Evolutionary conservation across 2,329 filamentous ascomycete genomes (phyloP), one percentile per base, ranked within the genome.

Genomic region (Dactylella cylindrospora): DNA sequence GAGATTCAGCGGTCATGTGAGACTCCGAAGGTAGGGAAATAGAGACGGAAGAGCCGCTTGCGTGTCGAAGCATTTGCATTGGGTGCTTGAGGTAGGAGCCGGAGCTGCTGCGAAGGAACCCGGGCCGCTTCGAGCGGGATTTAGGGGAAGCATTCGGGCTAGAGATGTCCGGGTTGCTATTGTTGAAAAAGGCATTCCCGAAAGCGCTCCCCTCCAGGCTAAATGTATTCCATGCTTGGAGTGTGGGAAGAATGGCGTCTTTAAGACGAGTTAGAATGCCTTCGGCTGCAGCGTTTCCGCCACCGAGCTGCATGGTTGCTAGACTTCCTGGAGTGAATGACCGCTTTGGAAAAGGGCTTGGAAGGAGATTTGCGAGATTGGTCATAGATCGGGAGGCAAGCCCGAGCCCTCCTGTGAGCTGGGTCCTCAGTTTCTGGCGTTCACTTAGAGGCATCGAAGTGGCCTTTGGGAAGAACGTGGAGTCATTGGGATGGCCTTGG

Each of bases 331-430:
- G n/a, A n/a, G n/a, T n/a, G n/a, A n/a, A n/a, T n/a, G n/a, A n/a
- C n/a, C n/a, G n/a, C n/a, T n/a, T n/a, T n/a, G n/a, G n/a, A n/a
- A n/a, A 32, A 15, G 43, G 49, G 28, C 5, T 12, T 12, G 52
- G 43, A 13, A 59, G 20, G 5, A 47, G 20, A 41, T 50, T 62
- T 15, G 43, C 43, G 3, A 62, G 41, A 28, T 45, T 62, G 10
- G 49, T 62, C 36, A 62, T 44, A 2, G 57, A 62, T 10, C 47
- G 31, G 13, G 57, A 47, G n/a, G 57, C 57, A 5, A 49, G 15
- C 6, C 43, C 23, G 1, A 25, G 19, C 8, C 43, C 36, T 10
- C 41, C 35, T 17, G 29, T 36, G 3, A 53, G 31, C 9, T 62
- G 49, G 13, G 10, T 9, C 29, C 49, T 36, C 28, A 44, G 26